Percentiles rank a stretch among this genome's conserved stretches.
Conservation (phyloP, 257 asterid genomes). For the Solanum clarkiae region DNA sequence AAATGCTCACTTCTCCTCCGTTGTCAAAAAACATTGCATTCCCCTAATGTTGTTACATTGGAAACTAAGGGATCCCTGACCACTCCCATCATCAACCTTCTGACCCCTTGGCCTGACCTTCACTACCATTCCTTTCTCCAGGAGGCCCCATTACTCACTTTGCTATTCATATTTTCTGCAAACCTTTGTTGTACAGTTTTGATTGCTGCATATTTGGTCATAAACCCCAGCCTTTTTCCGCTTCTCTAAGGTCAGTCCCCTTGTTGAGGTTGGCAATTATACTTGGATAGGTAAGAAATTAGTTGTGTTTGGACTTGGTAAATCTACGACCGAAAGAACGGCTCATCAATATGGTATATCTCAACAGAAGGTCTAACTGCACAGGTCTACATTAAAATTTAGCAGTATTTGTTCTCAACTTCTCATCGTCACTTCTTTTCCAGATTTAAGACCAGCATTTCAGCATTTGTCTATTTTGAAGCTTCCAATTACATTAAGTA, state of each 20-base stretch:
- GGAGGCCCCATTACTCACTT: background rate
- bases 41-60: background rate
- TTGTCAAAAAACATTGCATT: background rate
- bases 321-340: background rate
- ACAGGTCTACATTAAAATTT: background rate
- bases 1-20: background rate
- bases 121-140: background rate
- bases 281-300: background rate
- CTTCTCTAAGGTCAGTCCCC: background rate
- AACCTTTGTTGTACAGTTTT: background rate
- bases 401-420: background rate
- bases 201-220: background rate
- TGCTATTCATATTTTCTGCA: background rate
- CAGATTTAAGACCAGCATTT: background rate
- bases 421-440: background rate
- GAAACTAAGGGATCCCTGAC: background rate
- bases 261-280: background rate
- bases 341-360: background rate
- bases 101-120: background rate
- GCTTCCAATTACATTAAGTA: background rate
- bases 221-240: background rate
- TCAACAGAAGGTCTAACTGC: background rate
- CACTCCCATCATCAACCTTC: background rate
- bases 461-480: background rate
- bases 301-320: background rate